Evolutionary conservation across 805 yeast genomes (phyloP).

Genomic region (Isabelozyma pseudorhagii): DNA sequence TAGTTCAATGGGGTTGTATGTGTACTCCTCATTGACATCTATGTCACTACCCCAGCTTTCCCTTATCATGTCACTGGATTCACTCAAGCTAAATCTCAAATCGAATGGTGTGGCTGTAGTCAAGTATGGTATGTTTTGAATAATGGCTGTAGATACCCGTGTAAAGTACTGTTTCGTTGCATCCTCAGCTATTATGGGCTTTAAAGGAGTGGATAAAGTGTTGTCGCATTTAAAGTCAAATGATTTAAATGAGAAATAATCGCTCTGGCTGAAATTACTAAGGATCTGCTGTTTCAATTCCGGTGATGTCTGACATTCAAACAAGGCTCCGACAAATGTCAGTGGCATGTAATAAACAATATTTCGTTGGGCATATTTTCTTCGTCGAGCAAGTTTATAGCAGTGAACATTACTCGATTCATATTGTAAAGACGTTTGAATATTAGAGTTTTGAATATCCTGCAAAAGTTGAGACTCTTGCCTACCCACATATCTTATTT

Average conservation of each 20-base stretch:
- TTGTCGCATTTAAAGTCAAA: conserved; percentile 32
- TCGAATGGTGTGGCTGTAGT: conserved; percentile 46
- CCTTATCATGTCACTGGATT: conserved; percentile 23
- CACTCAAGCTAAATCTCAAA: conserved; percentile 29
- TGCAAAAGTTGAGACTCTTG: conserved; percentile 9
- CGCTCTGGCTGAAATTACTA: conserved; percentile 9
- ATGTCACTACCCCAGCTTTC: conserved; percentile 47
- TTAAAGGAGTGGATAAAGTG: conserved; percentile 39
- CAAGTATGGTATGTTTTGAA: conserved; percentile 56
- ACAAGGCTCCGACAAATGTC: conserved; percentile 64
- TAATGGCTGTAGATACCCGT: conserved; percentile 18
- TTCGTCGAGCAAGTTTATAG: conserved; percentile 55
- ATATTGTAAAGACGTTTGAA: conserved; percentile 19
- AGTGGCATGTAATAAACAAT: conserved; percentile 50
- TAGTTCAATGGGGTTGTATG: conserved; percentile 35
- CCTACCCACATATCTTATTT: conserved; percentile 18
- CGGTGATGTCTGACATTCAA: conserved; percentile 42
- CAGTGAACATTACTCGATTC: conserved; percentile 37
- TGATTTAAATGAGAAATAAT: conserved; percentile 8
- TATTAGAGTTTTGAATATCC: conserved; percentile 12
- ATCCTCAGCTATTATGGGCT: conserved; percentile 61
- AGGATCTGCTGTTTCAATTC: conserved; percentile 18
- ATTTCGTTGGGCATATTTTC: conserved; percentile 46
- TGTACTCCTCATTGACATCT: conserved; percentile 50
- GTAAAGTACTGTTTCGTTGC: conserved; percentile 45